These are phyloP conservation scores for Penicillium sclerotiorum DNA, from an alignment of 2,329 filamentous ascomycete genomes.

Conservation along the genomic window DNA sequence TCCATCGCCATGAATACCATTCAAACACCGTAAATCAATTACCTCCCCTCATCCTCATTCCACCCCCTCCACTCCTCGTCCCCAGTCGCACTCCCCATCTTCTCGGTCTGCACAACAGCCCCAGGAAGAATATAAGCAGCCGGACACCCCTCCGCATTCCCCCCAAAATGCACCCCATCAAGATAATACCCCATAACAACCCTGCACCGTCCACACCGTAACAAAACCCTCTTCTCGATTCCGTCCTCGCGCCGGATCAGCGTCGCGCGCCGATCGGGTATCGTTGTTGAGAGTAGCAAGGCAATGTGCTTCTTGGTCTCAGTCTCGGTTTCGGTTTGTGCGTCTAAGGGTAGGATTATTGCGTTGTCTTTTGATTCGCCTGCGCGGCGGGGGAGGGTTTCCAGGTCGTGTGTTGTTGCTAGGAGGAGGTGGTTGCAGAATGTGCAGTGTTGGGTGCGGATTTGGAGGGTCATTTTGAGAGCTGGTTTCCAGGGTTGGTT, in stretches of 20 bases:
- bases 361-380: constrained; percentile 55
- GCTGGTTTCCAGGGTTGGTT: not conserved
- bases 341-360: constrained; percentile 58
- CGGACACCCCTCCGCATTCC: constrained; percentile 24
- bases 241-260: constrained; percentile 62
- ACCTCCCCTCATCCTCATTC: constrained; percentile 14
- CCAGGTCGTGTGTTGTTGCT: constrained; percentile 58
- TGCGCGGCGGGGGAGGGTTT: constrained; percentile 56
- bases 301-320: constrained; percentile 44
- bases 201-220: constrained; percentile 63
- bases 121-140: constrained; percentile 65
- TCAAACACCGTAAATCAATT: constrained; percentile 4
- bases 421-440: constrained; percentile 68
- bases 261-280: constrained; percentile 51
- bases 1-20: not conserved
- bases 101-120: constrained; percentile 60
- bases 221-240: constrained; percentile 66
- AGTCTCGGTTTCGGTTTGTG: constrained; percentile 22
- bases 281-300: constrained; percentile 55
- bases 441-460: constrained; percentile 62
- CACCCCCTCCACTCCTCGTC: constrained; percentile 41
- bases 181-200: constrained; percentile 66
- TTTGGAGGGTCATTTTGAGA: constrained; percentile 15
- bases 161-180: constrained; percentile 53
- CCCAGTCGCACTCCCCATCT: constrained; percentile 48